Evolutionary conservation across 108 stramenopile genomes (phyloP).

Genomic region (Conticribra weissflogii): DNA sequence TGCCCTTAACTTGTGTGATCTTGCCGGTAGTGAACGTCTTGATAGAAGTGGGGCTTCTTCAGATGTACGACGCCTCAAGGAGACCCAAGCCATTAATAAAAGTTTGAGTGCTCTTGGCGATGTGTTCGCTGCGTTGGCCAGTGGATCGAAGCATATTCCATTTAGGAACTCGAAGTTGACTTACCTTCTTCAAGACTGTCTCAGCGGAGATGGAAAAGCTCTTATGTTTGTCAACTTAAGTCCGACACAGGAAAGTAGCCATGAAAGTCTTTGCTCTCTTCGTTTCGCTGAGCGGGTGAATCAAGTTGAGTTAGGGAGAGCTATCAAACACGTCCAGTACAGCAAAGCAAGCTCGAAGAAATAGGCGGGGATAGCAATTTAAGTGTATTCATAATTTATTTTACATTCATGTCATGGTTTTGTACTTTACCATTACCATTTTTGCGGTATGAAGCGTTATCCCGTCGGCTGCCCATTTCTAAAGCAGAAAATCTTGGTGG

Average conservation of each 20-base stretch:
- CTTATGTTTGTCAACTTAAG: slow-evolving; percentile 93
- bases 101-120: slow-evolving; percentile 96
- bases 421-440: too few species aligned
- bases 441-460: too few species aligned
- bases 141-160: slow-evolving; percentile 86
- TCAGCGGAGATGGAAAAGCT: slow-evolving; percentile 90
- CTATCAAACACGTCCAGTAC: slow-evolving; percentile 83
- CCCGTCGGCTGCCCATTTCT: too few species aligned
- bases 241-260: slow-evolving; percentile 66
- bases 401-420: too few species aligned
- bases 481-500: too few species aligned
- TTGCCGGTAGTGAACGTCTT: slow-evolving; percentile 97
- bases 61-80: slow-evolving; percentile 86
- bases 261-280: slow-evolving; percentile 86
- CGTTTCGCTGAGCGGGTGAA: slow-evolving; percentile 78
- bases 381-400: too few species aligned
- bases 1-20: slow-evolving; percentile 96
- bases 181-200: slow-evolving; percentile 85
- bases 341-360: slow-evolving; percentile 16
- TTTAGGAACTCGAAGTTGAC: slow-evolving; percentile 93
- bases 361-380: not conserved
- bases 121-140: slow-evolving; percentile 93
- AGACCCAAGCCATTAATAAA: slow-evolving; percentile 99
- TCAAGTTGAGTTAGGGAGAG: slow-evolving; percentile 61
- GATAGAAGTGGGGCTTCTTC: slow-evolving; percentile 91